phyloP scores from a whole-genome alignment of 192 early-diverging fungal genomes.

The Mortierella hygrophila region DNA sequence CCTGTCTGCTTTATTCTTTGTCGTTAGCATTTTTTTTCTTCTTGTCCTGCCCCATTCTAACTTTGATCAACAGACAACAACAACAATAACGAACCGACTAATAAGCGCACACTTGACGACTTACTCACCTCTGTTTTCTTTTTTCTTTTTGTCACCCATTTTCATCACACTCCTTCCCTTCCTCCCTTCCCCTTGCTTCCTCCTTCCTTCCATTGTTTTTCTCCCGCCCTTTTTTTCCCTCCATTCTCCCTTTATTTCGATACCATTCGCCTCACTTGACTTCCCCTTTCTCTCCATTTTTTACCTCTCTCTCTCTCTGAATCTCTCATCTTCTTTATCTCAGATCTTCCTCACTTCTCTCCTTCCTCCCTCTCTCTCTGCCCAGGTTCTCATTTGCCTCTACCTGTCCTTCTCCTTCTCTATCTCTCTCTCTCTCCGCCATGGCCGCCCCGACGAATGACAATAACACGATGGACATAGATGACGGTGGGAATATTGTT shows the following conservation, averaged over 20 bases:
- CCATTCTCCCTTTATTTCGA: not conserved
- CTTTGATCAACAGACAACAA: not conserved
- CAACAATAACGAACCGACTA: not conserved
- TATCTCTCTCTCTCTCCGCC: not conserved
- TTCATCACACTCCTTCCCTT: not conserved
- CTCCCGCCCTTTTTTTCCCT: not conserved
- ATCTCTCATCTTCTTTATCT: not conserved
- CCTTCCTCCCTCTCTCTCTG: not conserved
- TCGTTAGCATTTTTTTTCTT: not conserved
- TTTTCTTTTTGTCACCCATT: not conserved
- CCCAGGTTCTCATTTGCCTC: not conserved
- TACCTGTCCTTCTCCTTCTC: not conserved
- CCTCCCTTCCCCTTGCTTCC: not conserved
- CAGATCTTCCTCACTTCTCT: not conserved
- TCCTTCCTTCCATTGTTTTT: not conserved
- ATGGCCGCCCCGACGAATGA: conserved; percentile 10
- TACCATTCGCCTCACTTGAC: not conserved
- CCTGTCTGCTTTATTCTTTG: not conserved
- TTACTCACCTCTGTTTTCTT: not conserved
- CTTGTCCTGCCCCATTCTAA: not conserved
- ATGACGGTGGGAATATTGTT: conserved; percentile 1
- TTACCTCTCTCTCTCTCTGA: not conserved
- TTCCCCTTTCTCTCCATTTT: not conserved
- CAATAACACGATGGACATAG: not conserved
- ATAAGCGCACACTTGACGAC: not conserved